Percentiles rank a stretch among this genome's conserved stretches.
These are phyloP conservation scores for Eucalyptus marginata DNA, from an alignment of 345 rosid genomes.

Conservation along the genomic window DNA sequence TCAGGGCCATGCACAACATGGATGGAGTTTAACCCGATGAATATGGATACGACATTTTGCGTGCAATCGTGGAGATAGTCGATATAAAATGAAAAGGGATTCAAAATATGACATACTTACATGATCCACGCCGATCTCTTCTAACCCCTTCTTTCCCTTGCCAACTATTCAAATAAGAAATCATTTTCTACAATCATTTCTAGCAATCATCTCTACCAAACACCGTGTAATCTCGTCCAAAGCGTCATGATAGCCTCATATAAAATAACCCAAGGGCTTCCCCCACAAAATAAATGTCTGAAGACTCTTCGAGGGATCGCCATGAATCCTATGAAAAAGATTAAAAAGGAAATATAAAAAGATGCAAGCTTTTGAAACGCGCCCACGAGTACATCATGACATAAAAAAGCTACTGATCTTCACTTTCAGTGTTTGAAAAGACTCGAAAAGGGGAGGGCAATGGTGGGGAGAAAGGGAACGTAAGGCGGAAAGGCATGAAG, in stretches of 20 bases:
- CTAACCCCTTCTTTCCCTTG: background rate
- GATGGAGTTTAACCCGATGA: background rate
- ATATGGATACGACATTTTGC: rapidly evolving
- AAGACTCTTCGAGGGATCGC: background rate
- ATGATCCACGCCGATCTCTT: rapidly evolving
- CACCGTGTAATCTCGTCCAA: background rate
- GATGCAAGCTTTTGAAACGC: background rate
- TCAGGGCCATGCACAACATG: rapidly evolving
- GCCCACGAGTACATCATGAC: background rate
- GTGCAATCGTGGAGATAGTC: rapidly evolving
- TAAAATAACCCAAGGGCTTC: background rate
- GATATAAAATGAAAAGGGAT: background rate
- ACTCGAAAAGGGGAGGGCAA: background rate
- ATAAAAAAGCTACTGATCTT: background rate
- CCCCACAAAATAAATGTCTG: background rate
- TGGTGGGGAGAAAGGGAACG: background rate
- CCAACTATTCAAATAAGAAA: background rate
- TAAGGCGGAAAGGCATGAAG: background rate
- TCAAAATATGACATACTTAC: background rate
- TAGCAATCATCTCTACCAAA: background rate
- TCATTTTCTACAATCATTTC: background rate
- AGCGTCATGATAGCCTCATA: background rate
- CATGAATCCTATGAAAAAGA: background rate
- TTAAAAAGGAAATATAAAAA: background rate
- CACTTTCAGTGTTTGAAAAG: background rate